Percentiles rank a stretch among this genome's conserved stretches.
These are phyloP conservation scores for Phytophthora multivora DNA, from an alignment of 352 stramenopile species.

Conservation along the genomic window DNA sequence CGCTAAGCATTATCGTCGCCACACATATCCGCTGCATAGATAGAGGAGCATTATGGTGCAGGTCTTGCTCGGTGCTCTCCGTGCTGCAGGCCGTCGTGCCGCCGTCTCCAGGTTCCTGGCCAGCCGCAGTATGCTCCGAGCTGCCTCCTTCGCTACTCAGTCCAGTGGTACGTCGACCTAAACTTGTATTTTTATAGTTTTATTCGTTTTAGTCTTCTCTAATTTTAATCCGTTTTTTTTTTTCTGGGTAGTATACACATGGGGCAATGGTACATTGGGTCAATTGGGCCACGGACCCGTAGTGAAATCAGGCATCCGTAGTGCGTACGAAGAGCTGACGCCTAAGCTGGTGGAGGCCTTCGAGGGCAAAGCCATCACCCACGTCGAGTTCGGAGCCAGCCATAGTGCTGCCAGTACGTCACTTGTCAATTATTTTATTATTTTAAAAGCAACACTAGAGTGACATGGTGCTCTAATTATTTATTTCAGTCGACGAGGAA, in stretches of 20 bases:
- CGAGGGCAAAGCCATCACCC: slow-evolving; percentile 61
- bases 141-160: slow-evolving; percentile 55
- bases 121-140: slow-evolving; percentile 24
- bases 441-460: not conserved
- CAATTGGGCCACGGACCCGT: slow-evolving; percentile 84
- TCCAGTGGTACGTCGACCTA: slow-evolving; percentile 51
- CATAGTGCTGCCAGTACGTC: slow-evolving; percentile 82
- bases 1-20: slow-evolving; percentile 3
- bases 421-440: slow-evolving; percentile 2
- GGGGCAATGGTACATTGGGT: slow-evolving; percentile 85
- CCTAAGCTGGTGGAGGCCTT: slow-evolving; percentile 76
- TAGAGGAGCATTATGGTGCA: slow-evolving; percentile 44
- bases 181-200: not conserved
- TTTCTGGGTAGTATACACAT: slow-evolving; percentile 66
- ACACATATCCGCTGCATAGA: slow-evolving; percentile 27
- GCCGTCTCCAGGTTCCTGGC: slow-evolving; percentile 15
- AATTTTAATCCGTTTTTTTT: not conserved
- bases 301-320: slow-evolving; percentile 86
- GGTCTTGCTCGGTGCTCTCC: slow-evolving; percentile 51
- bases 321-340: slow-evolving; percentile 83
- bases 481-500: slow-evolving; percentile 60
- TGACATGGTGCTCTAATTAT: slow-evolving; percentile 5
- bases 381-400: slow-evolving; percentile 76
- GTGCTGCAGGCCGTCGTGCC: slow-evolving; percentile 27
- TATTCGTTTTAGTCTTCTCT: not conserved